Conservation (phyloP, 2,329 filamentous ascomycete genomes). For the Diaporthe longicolla region DNA sequence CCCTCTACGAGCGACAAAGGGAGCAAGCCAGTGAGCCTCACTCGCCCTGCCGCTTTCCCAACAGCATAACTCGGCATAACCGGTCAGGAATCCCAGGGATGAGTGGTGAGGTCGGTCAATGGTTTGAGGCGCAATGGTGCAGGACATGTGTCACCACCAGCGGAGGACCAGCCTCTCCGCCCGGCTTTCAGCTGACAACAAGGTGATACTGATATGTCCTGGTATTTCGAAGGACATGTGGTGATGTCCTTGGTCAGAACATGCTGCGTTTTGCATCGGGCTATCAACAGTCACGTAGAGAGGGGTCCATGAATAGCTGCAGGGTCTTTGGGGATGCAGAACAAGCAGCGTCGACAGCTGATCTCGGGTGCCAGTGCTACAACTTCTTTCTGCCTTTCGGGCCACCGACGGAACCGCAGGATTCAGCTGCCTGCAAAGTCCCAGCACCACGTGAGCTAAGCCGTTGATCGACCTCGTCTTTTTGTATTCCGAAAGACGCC, state of each 20-base stretch:
- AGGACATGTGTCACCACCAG: neutral
- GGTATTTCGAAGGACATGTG: neutral
- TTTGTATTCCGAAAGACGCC: neutral
- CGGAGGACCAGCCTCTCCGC: neutral
- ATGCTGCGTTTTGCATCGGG: neutral
- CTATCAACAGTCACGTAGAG: neutral
- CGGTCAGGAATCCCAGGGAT: neutral
- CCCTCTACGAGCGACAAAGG: too few species aligned
- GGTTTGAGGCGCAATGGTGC: neutral
- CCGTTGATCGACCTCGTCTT: neutral
- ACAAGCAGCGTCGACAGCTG: neutral
- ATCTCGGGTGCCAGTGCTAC: neutral
- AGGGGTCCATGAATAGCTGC: neutral
- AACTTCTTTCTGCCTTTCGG: neutral
- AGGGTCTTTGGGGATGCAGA: neutral
- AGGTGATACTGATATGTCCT: neutral
- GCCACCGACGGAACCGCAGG: neutral
- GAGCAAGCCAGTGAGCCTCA: neutral
- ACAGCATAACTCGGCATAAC: neutral
- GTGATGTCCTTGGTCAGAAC: neutral
- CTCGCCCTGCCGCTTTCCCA: neutral
- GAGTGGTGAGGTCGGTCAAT: neutral
- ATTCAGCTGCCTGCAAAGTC: neutral
- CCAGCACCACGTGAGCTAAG: conserved; percentile 10
- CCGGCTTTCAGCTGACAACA: neutral